Evolutionary conservation across 2,329 filamentous ascomycete species (phyloP), one percentile per base, ranked within the genome.

Genomic region (Plectosphaerella cucumerina): DNA sequence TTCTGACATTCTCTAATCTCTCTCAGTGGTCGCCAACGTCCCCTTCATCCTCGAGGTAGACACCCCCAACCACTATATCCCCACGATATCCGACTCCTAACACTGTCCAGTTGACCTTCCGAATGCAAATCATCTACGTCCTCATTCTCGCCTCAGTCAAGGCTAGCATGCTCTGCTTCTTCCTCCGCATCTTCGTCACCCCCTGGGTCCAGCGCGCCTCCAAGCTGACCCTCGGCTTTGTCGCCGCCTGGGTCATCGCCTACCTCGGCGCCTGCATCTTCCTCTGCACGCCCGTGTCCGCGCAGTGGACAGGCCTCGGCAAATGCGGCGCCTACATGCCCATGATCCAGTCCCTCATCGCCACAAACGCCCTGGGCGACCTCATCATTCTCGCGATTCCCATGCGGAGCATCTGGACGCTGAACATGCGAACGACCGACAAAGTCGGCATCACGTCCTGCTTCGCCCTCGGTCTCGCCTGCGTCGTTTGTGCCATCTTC

Each of bases 271-370:
- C 76, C 0, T 77, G 83, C 0, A 57, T 83, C 2, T 79, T 81
- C 42, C 65, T 83, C 10, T 80, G 81, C 56, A 84, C 84, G 59
- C 74, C 82, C 0, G 80, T 84, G 56, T 80, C 80, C 0, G 80
- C 80, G 0, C 74, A 83, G 48, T 64, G 72, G 54, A 57, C 53
- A 0, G 84, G 76, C 51, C 81, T 81, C 0, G 75, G 70, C 0
- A 70, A 74, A 0, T 81, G 74, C 73, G 53, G 76, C 43, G 82
- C 85, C 45, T 62, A 69, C 0, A 73, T 80, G 51, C 81, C 83
- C 44, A 72, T 74, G 0, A 77, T 82, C 31, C 65, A 71, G 20
- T 85, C 80, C 81, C 60, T 80, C 0, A 73, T 80, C 47, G 62
- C 65, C 15, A 65, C 77, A 51, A 69, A 72, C 1, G 56, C 59